A percentile compares a stretch with the other conserved stretches of the same genome.
Conservation (phyloP, 495 filamentous ascomycete genomes). For the Glarea lozoyensis region DNA sequence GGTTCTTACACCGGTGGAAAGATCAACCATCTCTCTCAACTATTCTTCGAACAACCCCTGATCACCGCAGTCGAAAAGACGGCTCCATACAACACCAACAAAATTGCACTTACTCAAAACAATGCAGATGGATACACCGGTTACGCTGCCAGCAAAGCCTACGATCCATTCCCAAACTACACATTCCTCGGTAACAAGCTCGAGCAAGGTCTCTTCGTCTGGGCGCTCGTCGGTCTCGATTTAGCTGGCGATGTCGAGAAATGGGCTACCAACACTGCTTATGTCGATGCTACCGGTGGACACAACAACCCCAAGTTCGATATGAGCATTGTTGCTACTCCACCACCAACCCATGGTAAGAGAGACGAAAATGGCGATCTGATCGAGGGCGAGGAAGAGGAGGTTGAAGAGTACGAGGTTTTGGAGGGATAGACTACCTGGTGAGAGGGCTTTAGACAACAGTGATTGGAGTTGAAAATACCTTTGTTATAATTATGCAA, state of each 20-base stretch:
- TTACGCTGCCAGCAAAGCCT: conserved; percentile 34
- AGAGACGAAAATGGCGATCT: not conserved
- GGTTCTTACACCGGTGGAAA: conserved; percentile 38
- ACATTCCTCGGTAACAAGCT: conserved; percentile 43
- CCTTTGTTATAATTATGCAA: no score
- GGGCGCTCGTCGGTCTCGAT: conserved; percentile 34
- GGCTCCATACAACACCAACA: conserved; percentile 48
- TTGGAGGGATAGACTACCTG: no score
- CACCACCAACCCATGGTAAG: not conserved
- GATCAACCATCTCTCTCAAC: conserved; percentile 49
- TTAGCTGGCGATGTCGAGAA: conserved; percentile 1
- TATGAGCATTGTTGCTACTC: conserved; percentile 1
- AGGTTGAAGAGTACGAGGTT: no score
- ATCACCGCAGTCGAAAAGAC: conserved; percentile 34
- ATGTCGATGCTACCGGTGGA: conserved; percentile 3
- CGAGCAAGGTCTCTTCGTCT: conserved; percentile 45
- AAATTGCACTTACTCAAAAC: conserved; percentile 39
- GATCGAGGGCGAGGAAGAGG: not conserved
- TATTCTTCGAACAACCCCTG: conserved; percentile 54
- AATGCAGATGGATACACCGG: conserved; percentile 41
- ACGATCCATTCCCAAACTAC: conserved; percentile 51
- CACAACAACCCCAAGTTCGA: conserved; percentile 1
- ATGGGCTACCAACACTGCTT: conserved; percentile 1
- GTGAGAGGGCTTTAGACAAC: no score
- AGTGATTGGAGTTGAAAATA: no score